Conservation (phyloP, 208 protist genomes). For the Naegleria fowleri region DNA sequence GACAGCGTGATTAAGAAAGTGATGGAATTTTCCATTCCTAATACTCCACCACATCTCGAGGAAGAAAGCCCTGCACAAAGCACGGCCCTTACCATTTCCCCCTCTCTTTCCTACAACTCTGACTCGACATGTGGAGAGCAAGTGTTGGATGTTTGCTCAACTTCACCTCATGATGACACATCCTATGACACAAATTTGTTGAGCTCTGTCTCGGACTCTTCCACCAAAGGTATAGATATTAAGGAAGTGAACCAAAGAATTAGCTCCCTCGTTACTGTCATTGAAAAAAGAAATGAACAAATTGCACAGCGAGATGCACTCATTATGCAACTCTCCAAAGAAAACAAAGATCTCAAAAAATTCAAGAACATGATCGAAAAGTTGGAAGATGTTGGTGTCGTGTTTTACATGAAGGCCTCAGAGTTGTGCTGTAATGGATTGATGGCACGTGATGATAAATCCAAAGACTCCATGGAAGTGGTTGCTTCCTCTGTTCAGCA, state of each 20-base stretch:
- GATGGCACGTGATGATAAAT: not conserved
- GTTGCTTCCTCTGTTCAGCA: not conserved
- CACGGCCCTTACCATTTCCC: not conserved
- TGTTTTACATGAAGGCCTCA: not conserved
- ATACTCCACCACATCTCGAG: not conserved
- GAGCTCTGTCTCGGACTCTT: not conserved
- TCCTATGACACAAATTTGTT: not conserved
- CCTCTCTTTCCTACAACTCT: not conserved
- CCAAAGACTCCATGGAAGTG: not conserved
- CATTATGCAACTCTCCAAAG: not conserved
- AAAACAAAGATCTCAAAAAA: not conserved
- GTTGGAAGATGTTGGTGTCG: not conserved
- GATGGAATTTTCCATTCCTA: not conserved
- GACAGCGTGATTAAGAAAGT: not conserved
- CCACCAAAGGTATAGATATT: not conserved
- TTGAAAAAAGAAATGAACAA: not conserved
- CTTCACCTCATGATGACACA: not conserved
- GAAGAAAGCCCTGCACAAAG: not conserved
- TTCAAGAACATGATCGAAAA: not conserved
- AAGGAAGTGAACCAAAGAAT: not conserved
- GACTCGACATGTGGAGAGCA: not conserved
- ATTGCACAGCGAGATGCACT: not conserved
- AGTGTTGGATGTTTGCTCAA: not conserved
- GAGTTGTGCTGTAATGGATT: not conserved
- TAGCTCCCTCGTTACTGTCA: not conserved